A percentile compares a stretch with the other conserved stretches of the same genome.
Conservation (phyloP, 2,329 filamentous ascomycete genomes). For the Cladosporium sphaerospermum region DNA sequence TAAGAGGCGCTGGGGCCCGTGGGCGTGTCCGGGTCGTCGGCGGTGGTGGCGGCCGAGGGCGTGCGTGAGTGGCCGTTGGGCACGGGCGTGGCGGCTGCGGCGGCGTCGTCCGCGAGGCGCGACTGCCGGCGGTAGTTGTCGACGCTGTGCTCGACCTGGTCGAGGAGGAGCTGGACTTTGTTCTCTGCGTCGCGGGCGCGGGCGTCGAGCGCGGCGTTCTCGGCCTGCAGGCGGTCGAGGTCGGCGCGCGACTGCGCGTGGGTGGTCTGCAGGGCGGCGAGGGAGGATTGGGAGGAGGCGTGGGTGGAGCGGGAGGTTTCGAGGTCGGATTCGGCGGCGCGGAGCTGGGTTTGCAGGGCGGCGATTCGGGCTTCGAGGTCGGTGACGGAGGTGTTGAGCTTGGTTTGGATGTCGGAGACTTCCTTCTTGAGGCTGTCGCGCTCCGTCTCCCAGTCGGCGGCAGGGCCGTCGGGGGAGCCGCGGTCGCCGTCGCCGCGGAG, state of each 20-base stretch:
- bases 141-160: conserved; percentile 90
- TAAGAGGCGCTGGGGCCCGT: conserved; percentile 44
- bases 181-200: conserved; percentile 85
- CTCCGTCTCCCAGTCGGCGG: conserved; percentile 68
- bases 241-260: conserved; percentile 52
- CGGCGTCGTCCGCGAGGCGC: conserved; percentile 35
- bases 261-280: conserved; percentile 46
- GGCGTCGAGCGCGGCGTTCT: conserved; percentile 74
- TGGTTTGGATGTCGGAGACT: conserved; percentile 62
- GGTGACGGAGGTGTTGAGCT: conserved; percentile 59
- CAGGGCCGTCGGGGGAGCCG: conserved; percentile 40
- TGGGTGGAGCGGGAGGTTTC: conserved; percentile 55
- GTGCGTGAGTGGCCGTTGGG: conserved; percentile 23
- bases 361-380: conserved; percentile 67
- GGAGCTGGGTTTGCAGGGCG: conserved; percentile 63
- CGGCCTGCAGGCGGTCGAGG: conserved; percentile 72
- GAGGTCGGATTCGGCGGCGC: conserved; percentile 60
- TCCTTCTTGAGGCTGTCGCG: conserved; percentile 60
- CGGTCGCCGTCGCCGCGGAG: conserved; percentile 20
- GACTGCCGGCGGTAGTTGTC: conserved; percentile 85
- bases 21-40: conserved; percentile 3
- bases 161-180: conserved; percentile 84
- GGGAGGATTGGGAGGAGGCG: conserved; percentile 34
- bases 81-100: conserved; percentile 19
- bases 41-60: conserved; percentile 35